A percentile compares a stretch with the other conserved stretches of the same genome.
Evolutionary conservation across 2,329 filamentous ascomycete genomes (phyloP).

Genomic region (Cytospora paraplurivora): DNA sequence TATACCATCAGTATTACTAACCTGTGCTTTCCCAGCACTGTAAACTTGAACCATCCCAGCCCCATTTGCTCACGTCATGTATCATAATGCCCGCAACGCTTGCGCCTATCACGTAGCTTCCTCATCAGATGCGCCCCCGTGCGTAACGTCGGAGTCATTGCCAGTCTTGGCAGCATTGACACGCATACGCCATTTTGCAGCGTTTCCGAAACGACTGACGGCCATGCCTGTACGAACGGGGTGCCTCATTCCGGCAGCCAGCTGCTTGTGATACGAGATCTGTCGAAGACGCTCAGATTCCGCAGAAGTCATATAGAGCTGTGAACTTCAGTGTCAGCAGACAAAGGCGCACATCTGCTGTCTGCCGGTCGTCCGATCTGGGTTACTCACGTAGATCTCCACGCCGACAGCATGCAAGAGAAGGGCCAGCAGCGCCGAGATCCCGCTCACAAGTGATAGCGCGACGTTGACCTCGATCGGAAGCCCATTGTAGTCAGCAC

Average conservation of each 20-base stretch:
- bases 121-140: background rate
- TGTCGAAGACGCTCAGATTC: slow-evolving; percentile 56
- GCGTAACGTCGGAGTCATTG: background rate
- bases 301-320: slow-evolving; percentile 55
- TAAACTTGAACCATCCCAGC: background rate
- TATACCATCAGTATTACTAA: background rate
- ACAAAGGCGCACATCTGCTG: background rate
- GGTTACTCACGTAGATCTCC: slow-evolving; percentile 48
- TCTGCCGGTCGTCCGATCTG: slow-evolving; percentile 2
- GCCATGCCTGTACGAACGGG: slow-evolving; percentile 52
- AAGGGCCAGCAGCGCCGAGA: slow-evolving; percentile 55
- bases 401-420: slow-evolving; percentile 52
- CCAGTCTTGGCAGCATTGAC: background rate
- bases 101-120: background rate
- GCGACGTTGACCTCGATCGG: slow-evolving; percentile 43
- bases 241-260: slow-evolving; percentile 54
- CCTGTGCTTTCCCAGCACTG: background rate
- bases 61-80: background rate
- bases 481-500: slow-evolving; percentile 38
- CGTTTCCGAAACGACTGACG: slow-evolving; percentile 44
- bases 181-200: slow-evolving; percentile 30
- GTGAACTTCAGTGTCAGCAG: slow-evolving; percentile 25
- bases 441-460: slow-evolving; percentile 52
- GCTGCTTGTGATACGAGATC: slow-evolving; percentile 58
- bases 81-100: background rate